phyloP scores from a whole-genome alignment of 2,329 filamentous ascomycete species.

The Daldinia sp. region DNA sequence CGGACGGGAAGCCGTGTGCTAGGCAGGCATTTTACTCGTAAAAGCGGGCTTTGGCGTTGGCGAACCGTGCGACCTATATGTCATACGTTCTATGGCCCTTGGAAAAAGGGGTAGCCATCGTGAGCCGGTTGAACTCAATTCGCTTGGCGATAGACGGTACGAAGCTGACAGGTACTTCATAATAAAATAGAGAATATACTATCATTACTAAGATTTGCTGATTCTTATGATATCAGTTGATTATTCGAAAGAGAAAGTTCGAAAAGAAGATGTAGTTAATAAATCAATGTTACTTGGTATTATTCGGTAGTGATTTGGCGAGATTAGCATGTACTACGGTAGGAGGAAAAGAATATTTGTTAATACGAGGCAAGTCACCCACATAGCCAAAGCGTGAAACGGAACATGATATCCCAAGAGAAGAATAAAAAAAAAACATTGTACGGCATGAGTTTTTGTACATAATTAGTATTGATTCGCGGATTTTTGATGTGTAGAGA shows the following conservation, averaged over 20 bases:
- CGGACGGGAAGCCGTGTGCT: background rate
- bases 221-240: background rate
- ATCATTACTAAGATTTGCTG: too few species aligned
- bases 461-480: slow-evolving; percentile 30
- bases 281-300: background rate
- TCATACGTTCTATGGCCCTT: background rate
- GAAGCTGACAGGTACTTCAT: background rate
- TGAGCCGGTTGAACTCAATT: background rate
- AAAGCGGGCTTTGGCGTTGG: background rate
- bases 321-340: background rate
- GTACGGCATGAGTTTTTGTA: slow-evolving; percentile 12
- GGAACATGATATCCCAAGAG: background rate
- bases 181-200: too few species aligned
- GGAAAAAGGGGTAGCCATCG: background rate
- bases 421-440: background rate
- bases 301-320: background rate
- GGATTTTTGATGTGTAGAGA: slow-evolving; percentile 18
- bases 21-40: background rate
- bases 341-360: background rate
- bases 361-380: background rate
- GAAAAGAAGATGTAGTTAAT: background rate
- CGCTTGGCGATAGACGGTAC: background rate
- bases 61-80: slow-evolving; percentile 2
- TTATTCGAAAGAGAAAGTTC: background rate
- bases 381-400: background rate